Conservation (phyloP, 495 filamentous ascomycete genomes). For the Bryoglossum gracile region DNA sequence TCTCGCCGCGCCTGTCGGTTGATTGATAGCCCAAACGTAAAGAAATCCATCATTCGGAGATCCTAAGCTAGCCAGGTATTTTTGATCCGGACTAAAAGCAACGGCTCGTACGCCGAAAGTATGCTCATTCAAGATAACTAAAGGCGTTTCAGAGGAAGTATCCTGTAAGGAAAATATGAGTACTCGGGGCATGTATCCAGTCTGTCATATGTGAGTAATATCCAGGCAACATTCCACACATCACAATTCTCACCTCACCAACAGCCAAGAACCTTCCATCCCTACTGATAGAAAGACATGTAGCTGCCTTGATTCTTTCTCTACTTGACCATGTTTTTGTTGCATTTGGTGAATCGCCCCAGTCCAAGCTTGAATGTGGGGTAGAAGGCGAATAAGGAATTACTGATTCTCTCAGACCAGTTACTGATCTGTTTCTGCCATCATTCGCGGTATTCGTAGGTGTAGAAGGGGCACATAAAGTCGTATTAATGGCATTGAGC, state of each 20-base stretch:
- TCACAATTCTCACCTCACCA: constrained; percentile 57
- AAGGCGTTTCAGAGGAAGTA: constrained; percentile 66
- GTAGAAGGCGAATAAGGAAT: constrained; percentile 35
- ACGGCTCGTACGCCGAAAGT: constrained; percentile 82
- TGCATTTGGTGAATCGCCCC: constrained; percentile 53
- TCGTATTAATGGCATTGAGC: constrained; percentile 31
- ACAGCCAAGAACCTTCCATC: constrained; percentile 87
- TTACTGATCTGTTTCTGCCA: constrained; percentile 47
- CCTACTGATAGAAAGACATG: constrained; percentile 84
- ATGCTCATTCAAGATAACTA: constrained; percentile 84
- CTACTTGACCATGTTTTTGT: constrained; percentile 72
- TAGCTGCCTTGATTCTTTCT: constrained; percentile 90
- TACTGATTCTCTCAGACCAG: constrained; percentile 49
- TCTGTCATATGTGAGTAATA: constrained; percentile 36
- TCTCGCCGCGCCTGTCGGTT: constrained; percentile 74
- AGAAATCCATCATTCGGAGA: constrained; percentile 88
- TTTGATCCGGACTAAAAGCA: constrained; percentile 81
- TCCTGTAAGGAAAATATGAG: constrained; percentile 82
- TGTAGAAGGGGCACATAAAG: constrained; percentile 51
- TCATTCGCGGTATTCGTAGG: constrained; percentile 52
- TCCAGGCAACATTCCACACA: not conserved
- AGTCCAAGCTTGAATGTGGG: constrained; percentile 28
- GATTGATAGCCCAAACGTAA: constrained; percentile 81
- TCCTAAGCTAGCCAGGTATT: constrained; percentile 82
- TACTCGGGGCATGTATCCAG: constrained; percentile 86